Percentiles rank a stretch among this genome's conserved stretches.
These are phyloP conservation scores for Neurospora sp. DNA, from an alignment of 495 filamentous ascomycete species.

Conservation along the genomic window DNA sequence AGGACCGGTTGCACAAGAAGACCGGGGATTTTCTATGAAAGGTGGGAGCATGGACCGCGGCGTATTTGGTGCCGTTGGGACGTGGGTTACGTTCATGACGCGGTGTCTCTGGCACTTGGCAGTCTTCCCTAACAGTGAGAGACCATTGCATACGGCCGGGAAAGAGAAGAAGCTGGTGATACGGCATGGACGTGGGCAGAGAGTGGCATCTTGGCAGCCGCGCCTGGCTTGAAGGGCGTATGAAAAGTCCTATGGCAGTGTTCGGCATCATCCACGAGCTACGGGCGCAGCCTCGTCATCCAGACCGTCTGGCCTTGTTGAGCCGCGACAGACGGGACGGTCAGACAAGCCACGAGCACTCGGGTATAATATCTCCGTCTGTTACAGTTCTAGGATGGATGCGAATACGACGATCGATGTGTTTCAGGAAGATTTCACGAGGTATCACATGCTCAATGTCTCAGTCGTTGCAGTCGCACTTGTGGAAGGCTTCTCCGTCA, in stretches of 20 bases:
- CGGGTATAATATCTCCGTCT: background rate
- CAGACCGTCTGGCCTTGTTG: background rate
- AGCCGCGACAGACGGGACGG: background rate
- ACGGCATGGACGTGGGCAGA: background rate
- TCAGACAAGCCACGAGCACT: slow-evolving; percentile 11
- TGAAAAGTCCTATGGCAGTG: background rate
- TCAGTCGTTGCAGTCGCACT: slow-evolving; percentile 38
- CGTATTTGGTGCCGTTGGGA: background rate
- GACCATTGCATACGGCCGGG: background rate
- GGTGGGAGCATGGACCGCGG: background rate
- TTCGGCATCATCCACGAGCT: background rate
- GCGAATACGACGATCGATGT: slow-evolving; percentile 45
- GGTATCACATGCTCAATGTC: slow-evolving; percentile 59
- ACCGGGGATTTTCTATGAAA: background rate
- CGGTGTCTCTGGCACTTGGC: background rate
- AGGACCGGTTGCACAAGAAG: background rate
- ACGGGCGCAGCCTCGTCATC: background rate
- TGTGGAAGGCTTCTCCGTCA: slow-evolving; percentile 29
- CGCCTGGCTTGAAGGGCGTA: background rate
- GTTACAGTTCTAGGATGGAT: background rate
- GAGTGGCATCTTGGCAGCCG: background rate
- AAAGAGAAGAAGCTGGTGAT: background rate
- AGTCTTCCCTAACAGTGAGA: background rate
- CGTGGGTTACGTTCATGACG: background rate
- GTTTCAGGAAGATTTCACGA: slow-evolving; percentile 49